These are phyloP conservation scores for Phaeosphaeriaceae sp. DNA, from an alignment of 2,329 filamentous ascomycete species.

Conservation along the genomic window DNA sequence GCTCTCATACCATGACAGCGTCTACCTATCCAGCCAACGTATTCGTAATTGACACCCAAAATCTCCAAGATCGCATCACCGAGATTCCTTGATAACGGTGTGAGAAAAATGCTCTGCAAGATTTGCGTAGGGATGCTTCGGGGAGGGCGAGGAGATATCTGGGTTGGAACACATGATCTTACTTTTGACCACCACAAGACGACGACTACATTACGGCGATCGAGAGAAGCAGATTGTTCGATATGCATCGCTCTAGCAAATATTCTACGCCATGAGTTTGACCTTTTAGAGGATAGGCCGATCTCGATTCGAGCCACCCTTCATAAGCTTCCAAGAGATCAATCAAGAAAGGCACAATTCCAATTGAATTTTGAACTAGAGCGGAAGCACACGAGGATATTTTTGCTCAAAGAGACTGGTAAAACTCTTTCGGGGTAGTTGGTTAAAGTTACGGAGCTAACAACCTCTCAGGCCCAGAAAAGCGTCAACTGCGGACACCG, in stretches of 20 bases:
- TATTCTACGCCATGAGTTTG: constrained; percentile 1
- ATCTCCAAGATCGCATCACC: no score
- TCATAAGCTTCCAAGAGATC: no score
- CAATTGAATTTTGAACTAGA: background rate
- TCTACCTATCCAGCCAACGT: no score
- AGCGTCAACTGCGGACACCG: background rate
- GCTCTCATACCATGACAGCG: no score
- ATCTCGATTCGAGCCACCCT: background rate
- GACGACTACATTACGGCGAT: constrained; percentile 4
- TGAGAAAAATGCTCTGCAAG: constrained; percentile 13
- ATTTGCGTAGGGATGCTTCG: constrained; percentile 15
- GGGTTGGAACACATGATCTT: constrained; percentile 1
- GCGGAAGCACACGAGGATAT: background rate
- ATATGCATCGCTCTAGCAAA: constrained; percentile 14
- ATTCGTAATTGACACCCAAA: no score
- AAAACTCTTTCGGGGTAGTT: background rate
- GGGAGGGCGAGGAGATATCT: constrained; percentile 3
- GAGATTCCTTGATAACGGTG: no score
- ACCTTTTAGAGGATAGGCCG: background rate
- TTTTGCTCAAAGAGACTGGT: background rate
- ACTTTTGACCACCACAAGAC: constrained; percentile 16
- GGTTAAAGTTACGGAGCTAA: background rate
- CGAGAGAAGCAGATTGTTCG: constrained; percentile 7
- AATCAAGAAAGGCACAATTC: background rate
- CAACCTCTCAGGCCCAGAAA: background rate